These are phyloP conservation scores for Sporobolomyces pararoseus DNA, from an alignment of 768 basidiomycete genomes.

Conservation along the genomic window DNA sequence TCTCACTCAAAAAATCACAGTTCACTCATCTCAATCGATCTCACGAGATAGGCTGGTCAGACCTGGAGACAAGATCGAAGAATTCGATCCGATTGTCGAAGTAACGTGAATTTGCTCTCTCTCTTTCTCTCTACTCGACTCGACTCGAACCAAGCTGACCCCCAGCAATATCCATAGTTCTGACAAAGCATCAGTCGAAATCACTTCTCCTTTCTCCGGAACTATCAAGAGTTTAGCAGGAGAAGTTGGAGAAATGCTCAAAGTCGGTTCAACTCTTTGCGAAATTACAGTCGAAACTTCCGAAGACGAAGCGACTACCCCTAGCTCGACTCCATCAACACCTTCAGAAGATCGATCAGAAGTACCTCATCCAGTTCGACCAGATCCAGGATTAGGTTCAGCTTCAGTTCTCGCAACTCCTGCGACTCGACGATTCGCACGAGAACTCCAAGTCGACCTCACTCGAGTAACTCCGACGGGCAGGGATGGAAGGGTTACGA, in stretches of 20 bases:
- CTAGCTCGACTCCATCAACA: neutral
- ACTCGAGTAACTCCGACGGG: slow-evolving; percentile 65
- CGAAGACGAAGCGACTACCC: neutral
- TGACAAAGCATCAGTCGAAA: slow-evolving; percentile 87
- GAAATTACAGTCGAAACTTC: slow-evolving; percentile 59
- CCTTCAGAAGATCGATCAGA: neutral
- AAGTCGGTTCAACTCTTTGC: slow-evolving; percentile 70
- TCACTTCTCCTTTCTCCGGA: slow-evolving; percentile 80
- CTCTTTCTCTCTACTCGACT: neutral
- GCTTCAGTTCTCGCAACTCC: slow-evolving; percentile 64
- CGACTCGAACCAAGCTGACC: neutral
- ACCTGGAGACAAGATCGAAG: slow-evolving; percentile 55
- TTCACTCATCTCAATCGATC: neutral
- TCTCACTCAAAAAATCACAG: neutral
- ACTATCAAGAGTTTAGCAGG: slow-evolving; percentile 68
- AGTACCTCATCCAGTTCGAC: slow-evolving; percentile 13
- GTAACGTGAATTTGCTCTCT: slow-evolving; percentile 50
- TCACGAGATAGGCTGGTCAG: slow-evolving; percentile 60
- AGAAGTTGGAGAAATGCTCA: slow-evolving; percentile 71
- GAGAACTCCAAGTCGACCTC: slow-evolving; percentile 63
- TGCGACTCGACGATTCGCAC: slow-evolving; percentile 72
- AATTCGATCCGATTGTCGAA: slow-evolving; percentile 68
- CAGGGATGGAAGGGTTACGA: slow-evolving; percentile 69
- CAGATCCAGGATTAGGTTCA: slow-evolving; percentile 6
- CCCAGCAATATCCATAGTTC: slow-evolving; percentile 52